These are phyloP conservation scores for Cyclotella atomus DNA, from an alignment of 108 stramenopile species.

Conservation along the genomic window DNA sequence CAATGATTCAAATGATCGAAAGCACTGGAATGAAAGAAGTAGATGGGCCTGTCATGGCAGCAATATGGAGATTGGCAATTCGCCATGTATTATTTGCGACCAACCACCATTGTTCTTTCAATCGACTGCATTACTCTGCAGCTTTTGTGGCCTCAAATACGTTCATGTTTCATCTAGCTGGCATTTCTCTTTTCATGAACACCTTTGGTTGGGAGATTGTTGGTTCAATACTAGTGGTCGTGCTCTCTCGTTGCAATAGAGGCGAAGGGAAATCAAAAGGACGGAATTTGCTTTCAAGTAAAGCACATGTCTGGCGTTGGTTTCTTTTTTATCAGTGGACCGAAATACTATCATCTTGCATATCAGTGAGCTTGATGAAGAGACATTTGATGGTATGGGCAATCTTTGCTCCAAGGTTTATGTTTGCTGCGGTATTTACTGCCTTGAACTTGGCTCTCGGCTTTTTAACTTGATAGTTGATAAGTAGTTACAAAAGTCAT, in stretches of 20 bases:
- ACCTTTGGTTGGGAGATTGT: conserved; percentile 88
- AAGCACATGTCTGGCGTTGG: conserved; percentile 59
- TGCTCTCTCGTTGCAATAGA: conserved; percentile 25
- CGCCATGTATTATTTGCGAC: conserved; percentile 83
- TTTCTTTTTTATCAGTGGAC: conserved; percentile 70
- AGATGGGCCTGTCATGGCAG: conserved; percentile 58
- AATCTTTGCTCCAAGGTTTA: conserved; percentile 84
- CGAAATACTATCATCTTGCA: conserved; percentile 68
- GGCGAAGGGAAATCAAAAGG: background rate
- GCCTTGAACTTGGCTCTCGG: conserved; percentile 28
- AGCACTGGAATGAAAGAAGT: conserved; percentile 52
- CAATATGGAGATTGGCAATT: conserved; percentile 70
- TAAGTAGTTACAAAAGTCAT: too few species aligned
- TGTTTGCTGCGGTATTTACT: conserved; percentile 73
- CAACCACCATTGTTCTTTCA: conserved; percentile 84
- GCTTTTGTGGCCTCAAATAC: conserved; percentile 82
- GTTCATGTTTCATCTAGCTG: conserved; percentile 72
- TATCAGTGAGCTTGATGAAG: conserved; percentile 79
- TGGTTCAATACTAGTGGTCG: conserved; percentile 58
- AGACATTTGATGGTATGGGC: conserved; percentile 92
- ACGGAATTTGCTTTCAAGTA: background rate
- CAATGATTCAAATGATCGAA: conserved; percentile 53
- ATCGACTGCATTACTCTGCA: conserved; percentile 78
- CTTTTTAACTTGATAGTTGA: conserved; percentile 10
- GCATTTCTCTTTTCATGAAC: conserved; percentile 77